Conservation (phyloP, 148 eudicot species). For the Spergularia marina region DNA sequence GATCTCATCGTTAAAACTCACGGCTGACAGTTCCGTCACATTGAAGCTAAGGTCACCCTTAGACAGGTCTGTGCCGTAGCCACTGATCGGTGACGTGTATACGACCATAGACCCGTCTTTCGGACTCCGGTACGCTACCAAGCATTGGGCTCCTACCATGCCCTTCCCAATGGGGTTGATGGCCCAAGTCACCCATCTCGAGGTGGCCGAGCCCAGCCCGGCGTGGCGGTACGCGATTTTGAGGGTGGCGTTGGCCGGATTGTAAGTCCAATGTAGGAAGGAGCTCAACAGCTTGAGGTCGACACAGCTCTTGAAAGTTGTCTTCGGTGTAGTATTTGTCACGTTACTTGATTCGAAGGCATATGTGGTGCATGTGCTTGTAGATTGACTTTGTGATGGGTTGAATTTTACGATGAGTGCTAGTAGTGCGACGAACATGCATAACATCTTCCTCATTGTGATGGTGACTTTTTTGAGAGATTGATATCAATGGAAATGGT, state of each 20-base stretch:
- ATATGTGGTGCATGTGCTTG: slow-evolving; percentile 34
- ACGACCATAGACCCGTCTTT: slow-evolving; percentile 45
- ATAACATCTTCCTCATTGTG: not conserved
- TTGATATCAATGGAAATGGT: too few relatives aligned
- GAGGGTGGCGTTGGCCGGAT: slow-evolving; percentile 36
- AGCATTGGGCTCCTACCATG: slow-evolving; percentile 66
- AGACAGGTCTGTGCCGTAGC: slow-evolving; percentile 41
- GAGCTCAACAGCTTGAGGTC: slow-evolving; percentile 58
- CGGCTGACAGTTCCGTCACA: slow-evolving; percentile 44
- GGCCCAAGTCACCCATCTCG: slow-evolving; percentile 66
- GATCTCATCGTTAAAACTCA: slow-evolving; percentile 40
- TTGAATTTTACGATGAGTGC: not conserved
- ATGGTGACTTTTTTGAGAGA: not conserved
- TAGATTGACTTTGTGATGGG: slow-evolving; percentile 1
- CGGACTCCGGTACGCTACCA: slow-evolving; percentile 47
- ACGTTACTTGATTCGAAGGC: slow-evolving; percentile 23
- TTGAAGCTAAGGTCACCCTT: slow-evolving; percentile 50
- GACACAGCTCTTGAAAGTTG: slow-evolving; percentile 34
- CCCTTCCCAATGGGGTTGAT: slow-evolving; percentile 44
- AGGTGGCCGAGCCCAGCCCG: slow-evolving; percentile 19
- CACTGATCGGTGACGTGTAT: slow-evolving; percentile 53
- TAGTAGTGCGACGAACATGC: not conserved
- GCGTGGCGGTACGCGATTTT: slow-evolving; percentile 61
- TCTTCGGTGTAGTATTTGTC: not conserved
- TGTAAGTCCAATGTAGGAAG: slow-evolving; percentile 59